phyloP scores from a whole-genome alignment of 2,329 filamentous ascomycete species.

The Alternaria sp. region DNA sequence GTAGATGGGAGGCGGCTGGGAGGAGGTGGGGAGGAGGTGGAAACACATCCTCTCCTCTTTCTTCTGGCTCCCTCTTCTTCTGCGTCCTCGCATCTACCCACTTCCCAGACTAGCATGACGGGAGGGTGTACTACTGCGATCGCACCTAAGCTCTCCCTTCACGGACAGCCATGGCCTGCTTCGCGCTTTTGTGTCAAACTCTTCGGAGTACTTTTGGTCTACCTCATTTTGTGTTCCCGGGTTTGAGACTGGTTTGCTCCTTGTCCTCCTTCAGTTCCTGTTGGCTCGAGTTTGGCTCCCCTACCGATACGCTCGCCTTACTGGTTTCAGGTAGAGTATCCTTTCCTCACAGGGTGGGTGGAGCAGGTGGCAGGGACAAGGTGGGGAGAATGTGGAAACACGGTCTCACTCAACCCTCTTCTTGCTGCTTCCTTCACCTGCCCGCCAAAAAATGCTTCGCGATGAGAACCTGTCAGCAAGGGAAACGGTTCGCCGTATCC shows the following conservation, averaged over 20 bases:
- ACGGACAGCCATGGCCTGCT: background rate
- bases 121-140: background rate
- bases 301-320: constrained; percentile 5
- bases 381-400: background rate
- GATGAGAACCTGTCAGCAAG: constrained; percentile 29
- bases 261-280: constrained; percentile 4
- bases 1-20: background rate
- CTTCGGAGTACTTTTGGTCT: constrained; percentile 6
- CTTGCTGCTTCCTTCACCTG: background rate
- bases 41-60: background rate
- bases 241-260: constrained; percentile 10
- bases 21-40: background rate
- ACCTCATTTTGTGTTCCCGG: constrained; percentile 4
- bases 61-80: background rate
- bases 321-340: constrained; percentile 21
- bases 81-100: background rate
- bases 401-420: background rate
- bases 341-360: constrained; percentile 12
- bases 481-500: constrained; percentile 18
- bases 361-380: background rate
- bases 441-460: constrained; percentile 20
- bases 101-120: background rate
- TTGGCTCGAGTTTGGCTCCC: background rate
- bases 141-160: background rate
- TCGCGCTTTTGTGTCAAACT: background rate